These are phyloP conservation scores for Pythium aristosporum DNA, from an alignment of 352 stramenopile genomes.

Conservation along the genomic window DNA sequence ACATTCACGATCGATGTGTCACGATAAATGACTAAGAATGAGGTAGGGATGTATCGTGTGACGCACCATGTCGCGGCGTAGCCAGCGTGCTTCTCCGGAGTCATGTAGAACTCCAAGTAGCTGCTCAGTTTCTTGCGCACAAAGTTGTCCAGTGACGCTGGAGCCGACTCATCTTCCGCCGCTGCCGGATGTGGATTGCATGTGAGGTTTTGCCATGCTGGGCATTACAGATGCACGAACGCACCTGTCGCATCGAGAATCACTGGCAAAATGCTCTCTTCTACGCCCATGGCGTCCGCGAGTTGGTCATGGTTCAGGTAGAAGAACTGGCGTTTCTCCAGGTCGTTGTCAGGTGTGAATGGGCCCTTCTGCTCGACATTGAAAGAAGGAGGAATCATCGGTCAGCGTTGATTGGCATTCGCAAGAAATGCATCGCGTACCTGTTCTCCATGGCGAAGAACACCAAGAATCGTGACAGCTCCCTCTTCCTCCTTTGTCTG, in stretches of 20 bases:
- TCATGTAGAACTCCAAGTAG: conserved; percentile 90
- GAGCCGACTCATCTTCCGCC: conserved; percentile 28
- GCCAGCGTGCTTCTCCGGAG: conserved; percentile 78
- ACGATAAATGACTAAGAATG: not conserved
- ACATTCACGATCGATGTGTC: not conserved
- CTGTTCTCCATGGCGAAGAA: conserved; percentile 79
- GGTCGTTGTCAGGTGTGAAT: conserved; percentile 82
- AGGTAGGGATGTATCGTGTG: not conserved
- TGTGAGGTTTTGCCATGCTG: not conserved
- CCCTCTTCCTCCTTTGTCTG: conserved; percentile 57
- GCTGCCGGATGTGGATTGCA: conserved; percentile 24
- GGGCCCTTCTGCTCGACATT: conserved; percentile 48
- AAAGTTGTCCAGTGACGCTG: conserved; percentile 51
- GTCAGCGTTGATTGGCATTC: not conserved
- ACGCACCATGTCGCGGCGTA: conserved; percentile 83
- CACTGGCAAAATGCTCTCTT: conserved; percentile 60
- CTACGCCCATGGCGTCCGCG: conserved; percentile 70
- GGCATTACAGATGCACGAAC: not conserved
- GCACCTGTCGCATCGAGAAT: conserved; percentile 76
- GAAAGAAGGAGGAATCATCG: not conserved
- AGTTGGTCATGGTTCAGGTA: conserved; percentile 81
- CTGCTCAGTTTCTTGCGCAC: conserved; percentile 75
- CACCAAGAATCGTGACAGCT: conserved; percentile 58
- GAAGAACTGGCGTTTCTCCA: conserved; percentile 75
- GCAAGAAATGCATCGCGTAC: conserved; percentile 29